Conservation (phyloP, 2,329 filamentous ascomycete genomes). For the Nothomitra cinnamomea region DNA sequence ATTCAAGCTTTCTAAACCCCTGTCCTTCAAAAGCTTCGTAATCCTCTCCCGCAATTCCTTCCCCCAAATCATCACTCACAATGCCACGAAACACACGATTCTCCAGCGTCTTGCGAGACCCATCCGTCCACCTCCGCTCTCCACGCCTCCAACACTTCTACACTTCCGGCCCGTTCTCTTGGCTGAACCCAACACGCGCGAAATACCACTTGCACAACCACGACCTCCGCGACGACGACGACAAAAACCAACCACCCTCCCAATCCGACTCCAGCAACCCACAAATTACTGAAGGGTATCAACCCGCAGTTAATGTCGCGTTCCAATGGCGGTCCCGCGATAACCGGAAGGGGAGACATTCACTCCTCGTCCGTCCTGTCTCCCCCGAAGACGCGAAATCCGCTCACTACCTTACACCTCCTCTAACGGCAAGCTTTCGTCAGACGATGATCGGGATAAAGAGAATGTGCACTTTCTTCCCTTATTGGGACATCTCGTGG, state of each 20-base stretch:
- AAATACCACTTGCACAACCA: background rate
- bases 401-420: slow-evolving; percentile 17
- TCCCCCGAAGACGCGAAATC: slow-evolving; percentile 10
- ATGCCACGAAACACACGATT: too few species aligned
- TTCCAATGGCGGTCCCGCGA: slow-evolving; percentile 26
- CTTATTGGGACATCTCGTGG: slow-evolving; percentile 40
- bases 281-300: background rate
- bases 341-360: slow-evolving; percentile 27
- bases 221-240: too few species aligned
- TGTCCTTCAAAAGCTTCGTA: too few species aligned
- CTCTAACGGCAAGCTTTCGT: slow-evolving; percentile 17
- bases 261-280: background rate
- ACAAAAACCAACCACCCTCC: too few species aligned
- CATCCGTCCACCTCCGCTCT: too few species aligned
- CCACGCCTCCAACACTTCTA: too few species aligned
- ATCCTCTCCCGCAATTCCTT: too few species aligned
- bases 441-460: slow-evolving; percentile 22
- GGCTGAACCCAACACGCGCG: slow-evolving; percentile 7
- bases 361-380: slow-evolving; percentile 17
- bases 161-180: slow-evolving; percentile 6
- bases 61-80: too few species aligned
- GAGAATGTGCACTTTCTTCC: slow-evolving; percentile 33
- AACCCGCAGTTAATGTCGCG: slow-evolving; percentile 1
- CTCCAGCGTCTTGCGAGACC: too few species aligned
- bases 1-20: too few species aligned